Conservation (phyloP, 1,284 basidiomycete genomes). For the Agroathelia rolfsii region DNA sequence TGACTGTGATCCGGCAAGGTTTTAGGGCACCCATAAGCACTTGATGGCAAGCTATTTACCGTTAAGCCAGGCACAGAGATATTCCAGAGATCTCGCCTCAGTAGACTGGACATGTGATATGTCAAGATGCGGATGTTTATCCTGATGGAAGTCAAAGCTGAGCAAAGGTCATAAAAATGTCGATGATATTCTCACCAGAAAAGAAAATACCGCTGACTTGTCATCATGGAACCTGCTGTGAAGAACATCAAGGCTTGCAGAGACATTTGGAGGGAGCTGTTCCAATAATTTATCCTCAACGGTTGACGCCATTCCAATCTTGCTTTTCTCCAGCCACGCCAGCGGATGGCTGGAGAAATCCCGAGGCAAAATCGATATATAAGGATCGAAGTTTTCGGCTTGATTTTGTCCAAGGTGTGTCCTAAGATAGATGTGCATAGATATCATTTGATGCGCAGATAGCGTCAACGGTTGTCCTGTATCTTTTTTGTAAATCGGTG, state of each 20-base stretch:
- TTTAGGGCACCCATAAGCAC: constrained; percentile 8
- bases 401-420: constrained; percentile 16
- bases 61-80: constrained; percentile 83
- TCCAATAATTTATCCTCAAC: constrained; percentile 26
- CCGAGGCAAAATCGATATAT: constrained; percentile 63
- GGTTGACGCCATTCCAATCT: constrained; percentile 8
- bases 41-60: constrained; percentile 31
- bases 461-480: constrained; percentile 2
- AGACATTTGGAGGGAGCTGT: constrained; percentile 41
- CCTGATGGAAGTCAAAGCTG: too few species aligned
- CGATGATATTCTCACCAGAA: constrained; percentile 35
- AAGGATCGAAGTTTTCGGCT: constrained; percentile 75
- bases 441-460: constrained; percentile 32
- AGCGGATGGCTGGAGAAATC: constrained; percentile 70
- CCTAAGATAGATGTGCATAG: constrained; percentile 57
- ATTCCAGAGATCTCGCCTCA: too few species aligned
- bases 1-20: constrained; percentile 43
- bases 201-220: constrained; percentile 36
- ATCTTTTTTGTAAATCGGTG: constrained; percentile 34
- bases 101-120: too few species aligned
- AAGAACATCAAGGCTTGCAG: constrained; percentile 36
- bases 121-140: too few species aligned
- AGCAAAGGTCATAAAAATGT: too few species aligned
- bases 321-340: constrained; percentile 47
- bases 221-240: constrained; percentile 49